Percentiles rank a stretch among this genome's conserved stretches.
phyloP scores from a whole-genome alignment of 73 alveolate species.

The Durusdinium trenchii region DNA sequence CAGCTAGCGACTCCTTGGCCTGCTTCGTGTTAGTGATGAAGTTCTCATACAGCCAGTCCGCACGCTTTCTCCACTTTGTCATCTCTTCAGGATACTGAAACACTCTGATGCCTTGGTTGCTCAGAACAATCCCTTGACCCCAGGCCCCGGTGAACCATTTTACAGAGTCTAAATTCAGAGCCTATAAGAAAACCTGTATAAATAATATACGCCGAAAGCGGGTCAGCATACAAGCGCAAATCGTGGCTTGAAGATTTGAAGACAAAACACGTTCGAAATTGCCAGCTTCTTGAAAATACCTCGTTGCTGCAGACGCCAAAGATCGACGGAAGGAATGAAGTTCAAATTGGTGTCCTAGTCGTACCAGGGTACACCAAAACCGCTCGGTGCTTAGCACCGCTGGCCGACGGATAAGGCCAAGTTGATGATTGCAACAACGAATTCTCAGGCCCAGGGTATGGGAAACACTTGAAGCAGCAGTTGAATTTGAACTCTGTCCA shows the following conservation, averaged over 20 bases:
- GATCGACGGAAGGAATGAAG: not conserved
- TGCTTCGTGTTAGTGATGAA: not conserved
- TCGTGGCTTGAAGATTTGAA: too few relatives aligned
- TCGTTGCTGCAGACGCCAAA: not conserved
- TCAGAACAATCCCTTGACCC: too few relatives aligned
- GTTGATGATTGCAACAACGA: not conserved
- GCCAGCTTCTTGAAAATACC: too few relatives aligned
- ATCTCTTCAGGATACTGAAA: not conserved
- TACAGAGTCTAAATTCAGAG: too few relatives aligned
- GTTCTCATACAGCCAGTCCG: not conserved
- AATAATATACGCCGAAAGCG: too few relatives aligned
- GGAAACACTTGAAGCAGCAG: too few relatives aligned
- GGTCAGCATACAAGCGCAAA: too few relatives aligned
- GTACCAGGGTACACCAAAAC: constrained; percentile 9
- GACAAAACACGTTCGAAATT: too few relatives aligned
- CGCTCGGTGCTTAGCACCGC: not conserved
- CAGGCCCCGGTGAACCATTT: too few relatives aligned
- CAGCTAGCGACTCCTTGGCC: not conserved
- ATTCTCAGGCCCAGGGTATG: not conserved
- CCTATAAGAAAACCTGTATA: too few relatives aligned
- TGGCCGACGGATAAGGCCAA: not conserved
- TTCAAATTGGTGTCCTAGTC: constrained; percentile 14
- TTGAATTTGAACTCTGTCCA: too few relatives aligned
- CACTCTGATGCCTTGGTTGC: constrained; percentile 2
- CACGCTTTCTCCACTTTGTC: not conserved